phyloP scores from a whole-genome alignment of 352 stramenopile genomes.

The Phytophthora kernoviae region DNA sequence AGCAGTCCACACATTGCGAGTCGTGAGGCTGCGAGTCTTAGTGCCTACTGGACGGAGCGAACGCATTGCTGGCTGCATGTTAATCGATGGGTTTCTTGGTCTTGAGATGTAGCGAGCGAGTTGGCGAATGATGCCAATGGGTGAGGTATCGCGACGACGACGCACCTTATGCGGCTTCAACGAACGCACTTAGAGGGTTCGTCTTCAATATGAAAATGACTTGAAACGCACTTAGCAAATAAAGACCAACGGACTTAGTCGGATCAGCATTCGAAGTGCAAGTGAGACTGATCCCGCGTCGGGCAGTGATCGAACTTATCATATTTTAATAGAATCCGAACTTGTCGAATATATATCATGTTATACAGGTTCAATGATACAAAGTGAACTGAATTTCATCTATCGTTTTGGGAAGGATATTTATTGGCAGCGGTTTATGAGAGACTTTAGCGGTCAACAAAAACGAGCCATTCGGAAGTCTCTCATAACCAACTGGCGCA shows the following conservation, averaged over 20 bases:
- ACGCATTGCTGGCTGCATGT: conserved; percentile 22
- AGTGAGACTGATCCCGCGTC: conserved; percentile 5
- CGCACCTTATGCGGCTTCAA: conserved; percentile 2
- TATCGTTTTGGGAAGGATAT: not conserved
- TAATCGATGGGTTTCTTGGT: not conserved
- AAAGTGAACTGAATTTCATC: not conserved
- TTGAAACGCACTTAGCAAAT: conserved; percentile 2
- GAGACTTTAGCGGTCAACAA: conserved; percentile 12
- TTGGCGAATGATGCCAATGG: conserved; percentile 18
- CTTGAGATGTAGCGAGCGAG: conserved; percentile 20
- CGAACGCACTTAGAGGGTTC: not conserved
- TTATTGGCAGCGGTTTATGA: conserved; percentile 11
- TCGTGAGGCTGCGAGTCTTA: conserved; percentile 20
- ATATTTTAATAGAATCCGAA: not conserved
- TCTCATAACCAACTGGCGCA: not conserved
- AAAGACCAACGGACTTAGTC: not conserved
- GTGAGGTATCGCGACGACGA: not conserved
- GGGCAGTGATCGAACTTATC: conserved; percentile 7
- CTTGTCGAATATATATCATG: not conserved
- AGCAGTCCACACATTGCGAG: conserved; percentile 43
- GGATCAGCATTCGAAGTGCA: not conserved
- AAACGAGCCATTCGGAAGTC: not conserved
- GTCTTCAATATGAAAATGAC: conserved; percentile 5
- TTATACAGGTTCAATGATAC: conserved; percentile 22
- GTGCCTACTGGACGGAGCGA: conserved; percentile 15